Percentiles rank a stretch among this genome's conserved stretches.
phyloP scores from a whole-genome alignment of 2,329 filamentous ascomycete genomes.

The Penicillium psychrosexuale region DNA sequence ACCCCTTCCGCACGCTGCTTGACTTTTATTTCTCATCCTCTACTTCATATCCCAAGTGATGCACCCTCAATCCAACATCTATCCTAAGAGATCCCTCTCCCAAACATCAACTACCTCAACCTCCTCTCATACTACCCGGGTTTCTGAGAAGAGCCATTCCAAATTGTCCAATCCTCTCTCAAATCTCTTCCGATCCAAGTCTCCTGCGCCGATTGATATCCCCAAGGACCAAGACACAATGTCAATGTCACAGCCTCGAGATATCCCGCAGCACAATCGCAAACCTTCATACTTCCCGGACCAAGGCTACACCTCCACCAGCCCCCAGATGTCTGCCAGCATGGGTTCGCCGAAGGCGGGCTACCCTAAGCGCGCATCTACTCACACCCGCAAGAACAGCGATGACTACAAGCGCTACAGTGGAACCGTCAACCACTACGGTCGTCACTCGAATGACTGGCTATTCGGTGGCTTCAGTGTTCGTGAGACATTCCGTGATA shows the following conservation, averaged over 20 bases:
- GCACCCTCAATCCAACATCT: slow-evolving; percentile 13
- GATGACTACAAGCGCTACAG: slow-evolving; percentile 40
- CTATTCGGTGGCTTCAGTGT: slow-evolving; percentile 51
- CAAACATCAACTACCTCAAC: slow-evolving; percentile 19
- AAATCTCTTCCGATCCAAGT: slow-evolving; percentile 23
- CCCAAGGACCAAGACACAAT: slow-evolving; percentile 8
- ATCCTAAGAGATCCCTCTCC: slow-evolving; percentile 20
- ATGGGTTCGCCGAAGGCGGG: slow-evolving; percentile 16
- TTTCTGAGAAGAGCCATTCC: slow-evolving; percentile 14
- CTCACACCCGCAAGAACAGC: slow-evolving; percentile 27
- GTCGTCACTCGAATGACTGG: slow-evolving; percentile 53
- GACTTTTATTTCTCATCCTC: background rate
- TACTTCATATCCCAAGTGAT: slow-evolving; percentile 13
- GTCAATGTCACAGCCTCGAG: slow-evolving; percentile 11
- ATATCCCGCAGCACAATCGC: slow-evolving; percentile 18
- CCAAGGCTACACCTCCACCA: slow-evolving; percentile 15
- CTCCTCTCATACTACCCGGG: slow-evolving; percentile 17
- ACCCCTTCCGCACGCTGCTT: background rate
- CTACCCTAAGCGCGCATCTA: slow-evolving; percentile 17
- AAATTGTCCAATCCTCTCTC: slow-evolving; percentile 14
- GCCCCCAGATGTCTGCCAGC: slow-evolving; percentile 23
- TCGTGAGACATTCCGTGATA: slow-evolving; percentile 44
- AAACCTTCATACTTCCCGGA: slow-evolving; percentile 12
- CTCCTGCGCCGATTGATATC: slow-evolving; percentile 21
- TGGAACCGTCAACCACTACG: slow-evolving; percentile 45